Evolutionary conservation across 352 stramenopile genomes (phyloP).

Genomic region (Globisporangium parvum): DNA sequence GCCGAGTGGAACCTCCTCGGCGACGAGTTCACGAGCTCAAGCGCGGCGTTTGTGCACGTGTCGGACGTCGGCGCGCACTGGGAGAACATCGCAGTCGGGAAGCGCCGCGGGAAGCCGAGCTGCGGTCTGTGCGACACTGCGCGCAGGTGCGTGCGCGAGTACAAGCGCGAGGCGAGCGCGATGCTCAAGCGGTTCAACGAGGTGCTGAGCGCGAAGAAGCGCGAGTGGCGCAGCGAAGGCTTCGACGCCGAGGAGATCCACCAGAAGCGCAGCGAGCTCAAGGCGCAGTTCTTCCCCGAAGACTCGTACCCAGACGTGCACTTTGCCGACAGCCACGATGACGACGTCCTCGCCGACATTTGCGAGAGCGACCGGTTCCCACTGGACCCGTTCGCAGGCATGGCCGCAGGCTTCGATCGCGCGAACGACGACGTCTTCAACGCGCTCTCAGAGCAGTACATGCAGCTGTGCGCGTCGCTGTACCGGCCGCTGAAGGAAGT

Average conservation of each 20-base stretch:
- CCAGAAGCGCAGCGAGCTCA: constrained; percentile 38
- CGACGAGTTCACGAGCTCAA: constrained; percentile 25
- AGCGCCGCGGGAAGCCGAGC: constrained; percentile 14
- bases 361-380: constrained; percentile 46
- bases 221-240: constrained; percentile 29
- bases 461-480: constrained; percentile 27
- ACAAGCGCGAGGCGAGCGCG: constrained; percentile 29
- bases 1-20: constrained; percentile 22
- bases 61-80: constrained; percentile 50
- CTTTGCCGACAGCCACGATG: constrained; percentile 32
- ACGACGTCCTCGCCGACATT: constrained; percentile 48
- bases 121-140: constrained; percentile 34
- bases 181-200: constrained; percentile 36
- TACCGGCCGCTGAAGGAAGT: constrained; percentile 31
- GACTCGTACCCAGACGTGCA: constrained; percentile 45
- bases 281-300: constrained; percentile 38
- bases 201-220: constrained; percentile 25
- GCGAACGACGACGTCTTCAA: constrained; percentile 51
- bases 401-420: constrained; percentile 25
- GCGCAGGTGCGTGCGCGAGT: constrained; percentile 27
- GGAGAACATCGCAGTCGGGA: constrained; percentile 28
- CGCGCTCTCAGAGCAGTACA: constrained; percentile 30
- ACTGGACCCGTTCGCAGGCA: constrained; percentile 34
- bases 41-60: constrained; percentile 30
- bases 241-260: constrained; percentile 47